Conservation (phyloP, 1,139 yeast species). For the Geotrichum citri-aurantii region DNA sequence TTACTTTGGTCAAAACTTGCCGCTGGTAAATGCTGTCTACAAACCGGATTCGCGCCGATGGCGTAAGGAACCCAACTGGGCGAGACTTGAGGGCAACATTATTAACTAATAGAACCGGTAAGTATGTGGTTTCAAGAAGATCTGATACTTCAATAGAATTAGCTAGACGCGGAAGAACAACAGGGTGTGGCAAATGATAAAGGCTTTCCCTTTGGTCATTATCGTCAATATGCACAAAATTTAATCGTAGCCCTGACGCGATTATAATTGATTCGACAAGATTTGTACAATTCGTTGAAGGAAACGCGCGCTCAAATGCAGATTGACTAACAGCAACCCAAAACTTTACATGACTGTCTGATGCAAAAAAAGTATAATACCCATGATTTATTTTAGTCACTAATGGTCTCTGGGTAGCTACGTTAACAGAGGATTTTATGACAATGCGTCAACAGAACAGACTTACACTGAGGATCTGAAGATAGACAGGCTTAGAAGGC, state of each 20-base stretch:
- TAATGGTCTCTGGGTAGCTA: slow-evolving; percentile 6
- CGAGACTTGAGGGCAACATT: slow-evolving; percentile 3
- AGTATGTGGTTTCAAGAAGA: not conserved
- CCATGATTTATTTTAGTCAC: slow-evolving; percentile 3
- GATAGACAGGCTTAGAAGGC: slow-evolving; percentile 1
- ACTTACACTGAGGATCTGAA: slow-evolving; percentile 15
- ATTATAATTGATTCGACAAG: slow-evolving; percentile 5
- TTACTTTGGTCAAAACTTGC: not conserved
- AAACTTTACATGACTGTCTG: slow-evolving; percentile 7
- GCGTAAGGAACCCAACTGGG: slow-evolving; percentile 12
- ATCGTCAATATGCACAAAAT: slow-evolving; percentile 5
- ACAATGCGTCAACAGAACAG: not conserved
- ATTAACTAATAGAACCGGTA: slow-evolving; percentile 9
- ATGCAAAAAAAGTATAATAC: slow-evolving; percentile 11
- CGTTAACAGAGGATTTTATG: not conserved
- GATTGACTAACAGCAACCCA: slow-evolving; percentile 4
- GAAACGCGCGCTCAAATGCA: not conserved
- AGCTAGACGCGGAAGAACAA: slow-evolving; percentile 4
- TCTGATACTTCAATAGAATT: not conserved
- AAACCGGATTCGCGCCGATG: not conserved
- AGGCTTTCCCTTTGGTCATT: not conserved
- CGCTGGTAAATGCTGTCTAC: not conserved
- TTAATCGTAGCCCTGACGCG: slow-evolving; percentile 3
- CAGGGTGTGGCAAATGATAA: slow-evolving; percentile 1
- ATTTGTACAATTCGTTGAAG: not conserved